These are phyloP conservation scores for Eimeria tenella DNA, from an alignment of 169 alveolate species.

Conservation along the genomic window DNA sequence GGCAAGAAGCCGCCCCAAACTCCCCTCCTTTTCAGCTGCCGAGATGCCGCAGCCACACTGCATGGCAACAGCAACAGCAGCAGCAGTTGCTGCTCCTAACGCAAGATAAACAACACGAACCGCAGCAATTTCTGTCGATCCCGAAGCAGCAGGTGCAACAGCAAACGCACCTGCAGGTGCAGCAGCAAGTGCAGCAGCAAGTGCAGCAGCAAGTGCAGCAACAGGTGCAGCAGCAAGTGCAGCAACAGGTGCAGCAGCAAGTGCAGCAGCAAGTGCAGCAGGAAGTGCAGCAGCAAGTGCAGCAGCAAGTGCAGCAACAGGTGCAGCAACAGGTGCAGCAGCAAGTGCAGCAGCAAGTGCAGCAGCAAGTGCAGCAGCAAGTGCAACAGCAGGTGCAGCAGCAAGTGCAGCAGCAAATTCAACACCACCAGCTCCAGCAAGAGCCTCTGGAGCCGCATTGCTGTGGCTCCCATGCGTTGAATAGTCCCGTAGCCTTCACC, in stretches of 20 bases:
- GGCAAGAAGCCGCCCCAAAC: neutral
- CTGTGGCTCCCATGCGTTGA: neutral
- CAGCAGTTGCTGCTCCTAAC: constrained; percentile 9
- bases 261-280: neutral
- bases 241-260: constrained; percentile 27
- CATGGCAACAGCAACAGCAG: constrained; percentile 26
- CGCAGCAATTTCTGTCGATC: neutral
- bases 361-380: constrained; percentile 1
- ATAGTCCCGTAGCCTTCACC: neutral
- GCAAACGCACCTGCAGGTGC: neutral
- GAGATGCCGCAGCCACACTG: constrained; percentile 16
- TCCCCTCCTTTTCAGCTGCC: constrained; percentile 25
- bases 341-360: neutral
- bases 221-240: neutral
- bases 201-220: constrained; percentile 4
- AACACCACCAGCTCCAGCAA: neutral
- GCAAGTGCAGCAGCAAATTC: neutral
- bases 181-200: neutral
- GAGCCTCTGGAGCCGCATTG: neutral
- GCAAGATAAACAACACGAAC: neutral
- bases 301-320: neutral
- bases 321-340: constrained; percentile 9
- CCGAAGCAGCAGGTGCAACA: neutral
- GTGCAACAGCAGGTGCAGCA: constrained; percentile 10
- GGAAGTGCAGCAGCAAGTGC: neutral